Conservation (phyloP, 2,329 filamentous ascomycete species). For the Aaosphaeria pasadenensis region DNA sequence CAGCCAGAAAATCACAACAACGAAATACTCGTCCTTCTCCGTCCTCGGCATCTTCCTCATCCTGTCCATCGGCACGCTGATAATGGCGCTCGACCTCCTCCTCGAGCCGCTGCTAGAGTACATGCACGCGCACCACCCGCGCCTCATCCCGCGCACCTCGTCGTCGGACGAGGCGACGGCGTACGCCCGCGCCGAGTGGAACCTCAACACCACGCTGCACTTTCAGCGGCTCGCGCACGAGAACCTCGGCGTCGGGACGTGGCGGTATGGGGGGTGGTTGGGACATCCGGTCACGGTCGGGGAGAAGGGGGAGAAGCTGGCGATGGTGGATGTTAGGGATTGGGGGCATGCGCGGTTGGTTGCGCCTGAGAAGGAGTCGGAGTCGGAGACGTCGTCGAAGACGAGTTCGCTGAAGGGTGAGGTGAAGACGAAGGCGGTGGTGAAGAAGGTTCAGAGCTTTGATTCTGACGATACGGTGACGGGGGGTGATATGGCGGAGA, state of each 20-base stretch:
- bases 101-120: slow-evolving; percentile 1
- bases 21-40: slow-evolving; percentile 6
- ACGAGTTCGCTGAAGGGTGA: not conserved
- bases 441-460: too few species aligned
- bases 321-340: slow-evolving; percentile 4
- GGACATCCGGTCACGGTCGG: slow-evolving; percentile 4
- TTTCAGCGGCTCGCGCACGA: slow-evolving; percentile 9
- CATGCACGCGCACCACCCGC: not conserved
- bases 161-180: too few species aligned
- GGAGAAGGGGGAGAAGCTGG: slow-evolving; percentile 5
- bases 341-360: slow-evolving; percentile 1
- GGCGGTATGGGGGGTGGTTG: slow-evolving; percentile 2
- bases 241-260: slow-evolving; percentile 1
- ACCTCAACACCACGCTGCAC: slow-evolving; percentile 2
- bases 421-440: not conserved
- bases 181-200: slow-evolving; percentile 6
- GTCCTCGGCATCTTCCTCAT: slow-evolving; percentile 5
- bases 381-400: not conserved
- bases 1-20: slow-evolving; percentile 7
- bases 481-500: too few species aligned
- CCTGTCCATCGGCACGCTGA: slow-evolving; percentile 4
- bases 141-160: not conserved
- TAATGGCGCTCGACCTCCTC: slow-evolving; percentile 2
- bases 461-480: too few species aligned
- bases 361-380: not conserved